Conservation (phyloP, 2,329 filamentous ascomycete genomes). For the Graphilbum fragrans region DNA sequence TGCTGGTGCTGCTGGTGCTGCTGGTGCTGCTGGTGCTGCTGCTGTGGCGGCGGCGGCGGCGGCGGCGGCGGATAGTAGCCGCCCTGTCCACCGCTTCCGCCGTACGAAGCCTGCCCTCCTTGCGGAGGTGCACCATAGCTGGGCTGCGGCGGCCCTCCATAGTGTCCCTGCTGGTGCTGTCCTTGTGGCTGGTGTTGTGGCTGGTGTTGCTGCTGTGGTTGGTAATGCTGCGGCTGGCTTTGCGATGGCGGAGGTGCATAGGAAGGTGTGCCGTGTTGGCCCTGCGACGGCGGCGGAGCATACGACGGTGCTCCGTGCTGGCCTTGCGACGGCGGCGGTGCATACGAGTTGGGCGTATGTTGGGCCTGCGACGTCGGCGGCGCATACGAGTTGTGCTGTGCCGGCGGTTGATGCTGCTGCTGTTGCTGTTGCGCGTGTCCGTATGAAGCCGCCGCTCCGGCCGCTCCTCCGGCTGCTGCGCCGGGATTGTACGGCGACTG, state of each 20-base stretch:
- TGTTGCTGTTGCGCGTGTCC: conserved; percentile 1
- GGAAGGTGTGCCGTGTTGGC: not conserved
- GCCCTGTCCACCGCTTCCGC: not conserved
- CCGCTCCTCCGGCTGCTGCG: not conserved
- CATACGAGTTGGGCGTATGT: not conserved
- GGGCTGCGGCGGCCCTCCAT: not conserved
- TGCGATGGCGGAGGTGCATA: not conserved
- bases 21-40: conserved; percentile 1
- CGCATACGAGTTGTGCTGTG: not conserved
- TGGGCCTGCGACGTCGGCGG: not conserved
- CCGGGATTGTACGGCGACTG: conserved; percentile 9
- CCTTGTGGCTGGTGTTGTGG: conserved; percentile 1
- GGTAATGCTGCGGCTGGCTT: not conserved
- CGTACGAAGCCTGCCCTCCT: not conserved
- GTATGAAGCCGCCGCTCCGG: not conserved
- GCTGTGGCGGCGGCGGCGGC: conserved; percentile 2
- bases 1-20: conserved; percentile 1
- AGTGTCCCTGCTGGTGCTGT: not conserved
- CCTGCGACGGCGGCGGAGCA: not conserved
- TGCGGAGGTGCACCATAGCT: not conserved
- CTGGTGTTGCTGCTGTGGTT: not conserved
- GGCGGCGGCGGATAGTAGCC: conserved; percentile 2
- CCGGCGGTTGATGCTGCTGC: not conserved
- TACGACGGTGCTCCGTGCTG: not conserved
- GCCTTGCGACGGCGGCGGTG: not conserved